Evolutionary conservation across 371 early-diverging fungal genomes (phyloP).

Genomic region (Apophysomyces sp.): DNA sequence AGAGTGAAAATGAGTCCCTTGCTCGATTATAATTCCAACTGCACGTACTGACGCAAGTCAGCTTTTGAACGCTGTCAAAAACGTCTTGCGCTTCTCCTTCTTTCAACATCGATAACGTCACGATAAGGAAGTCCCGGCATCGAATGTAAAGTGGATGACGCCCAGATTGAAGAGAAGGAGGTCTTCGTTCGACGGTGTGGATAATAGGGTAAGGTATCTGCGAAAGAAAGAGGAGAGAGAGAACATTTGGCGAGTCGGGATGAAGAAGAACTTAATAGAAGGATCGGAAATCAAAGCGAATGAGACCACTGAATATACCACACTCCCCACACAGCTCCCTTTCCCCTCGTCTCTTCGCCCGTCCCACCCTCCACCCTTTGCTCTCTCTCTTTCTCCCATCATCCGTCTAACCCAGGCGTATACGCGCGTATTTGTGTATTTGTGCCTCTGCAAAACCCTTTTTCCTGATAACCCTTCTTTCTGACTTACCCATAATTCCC

Average conservation of each 20-base stretch:
- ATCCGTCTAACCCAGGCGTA: neutral
- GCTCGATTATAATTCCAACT: neutral
- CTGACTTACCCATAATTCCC: slow-evolving; percentile 71
- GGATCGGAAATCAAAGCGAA: neutral
- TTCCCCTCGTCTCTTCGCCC: neutral
- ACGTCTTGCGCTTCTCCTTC: slow-evolving; percentile 78
- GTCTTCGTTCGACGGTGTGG: slow-evolving; percentile 76
- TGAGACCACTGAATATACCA: neutral
- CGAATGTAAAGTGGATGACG: slow-evolving; percentile 64
- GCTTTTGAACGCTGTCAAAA: slow-evolving; percentile 74
- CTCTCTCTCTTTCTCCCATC: neutral
- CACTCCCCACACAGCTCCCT: neutral
- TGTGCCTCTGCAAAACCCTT: neutral
- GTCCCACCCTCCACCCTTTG: neutral
- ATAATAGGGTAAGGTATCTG: slow-evolving; percentile 88
- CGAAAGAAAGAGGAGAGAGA: slow-evolving; percentile 7
- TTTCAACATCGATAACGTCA: slow-evolving; percentile 66
- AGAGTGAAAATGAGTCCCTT: neutral
- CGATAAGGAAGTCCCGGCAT: slow-evolving; percentile 80
- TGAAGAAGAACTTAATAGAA: slow-evolving; percentile 1
- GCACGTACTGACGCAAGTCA: slow-evolving; percentile 61
- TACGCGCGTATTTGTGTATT: neutral
- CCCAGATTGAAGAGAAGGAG: slow-evolving; percentile 41
- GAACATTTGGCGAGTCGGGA: neutral
- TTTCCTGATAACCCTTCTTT: neutral